Evolutionary conservation across 768 basidiomycete species (phyloP), one percentile per base, ranked within the genome.

Genomic region (Pholiota conissans): DNA sequence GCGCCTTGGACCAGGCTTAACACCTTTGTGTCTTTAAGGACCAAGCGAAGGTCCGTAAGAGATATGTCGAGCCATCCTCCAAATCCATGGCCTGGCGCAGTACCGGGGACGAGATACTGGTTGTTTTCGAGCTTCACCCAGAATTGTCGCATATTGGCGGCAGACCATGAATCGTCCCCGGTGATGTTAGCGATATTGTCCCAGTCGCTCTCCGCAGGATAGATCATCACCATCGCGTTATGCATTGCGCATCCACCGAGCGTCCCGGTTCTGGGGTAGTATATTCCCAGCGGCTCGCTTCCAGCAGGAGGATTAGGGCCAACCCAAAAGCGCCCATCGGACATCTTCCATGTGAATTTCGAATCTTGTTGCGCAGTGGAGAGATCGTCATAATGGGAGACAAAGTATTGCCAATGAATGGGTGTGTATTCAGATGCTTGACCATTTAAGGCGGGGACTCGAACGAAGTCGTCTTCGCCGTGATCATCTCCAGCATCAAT

Each of bases 181-280:
- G 53, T 54, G 16, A 54, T 24, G 14, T 11, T 46, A 24, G 53
- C 53, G 32, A 54, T 54, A n/a, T 54, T 54, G 30, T 54, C 30
- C 53, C 53, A 54, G 22, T 54, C 53, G 40, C 53, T 54, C 42
- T 45, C 53, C 22, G 53, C 53, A 16, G 53, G 53, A 34, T 54
- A 54, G 8, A 54, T 54, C 27, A 37, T 54, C 27, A 54, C 53
- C 53, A 54, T 54, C 14, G 53, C 53, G 16, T 54, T 54, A n/a
- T 54, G 53, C 26, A 46, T 20, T 32, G 53, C 40, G 42, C 53
- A 54, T 32, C 53, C 53, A 18, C 53, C 53, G 2, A 54, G 40
- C 8, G 53, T 54, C 3, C 53, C 53, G 8, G 53, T 46, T 34
- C 53, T 37, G 13, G 53, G 53, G 20, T 54, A 54, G 14, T 54